These are phyloP conservation scores for Clitopilus hobsonii DNA, from an alignment of 768 basidiomycete genomes.

Conservation along the genomic window DNA sequence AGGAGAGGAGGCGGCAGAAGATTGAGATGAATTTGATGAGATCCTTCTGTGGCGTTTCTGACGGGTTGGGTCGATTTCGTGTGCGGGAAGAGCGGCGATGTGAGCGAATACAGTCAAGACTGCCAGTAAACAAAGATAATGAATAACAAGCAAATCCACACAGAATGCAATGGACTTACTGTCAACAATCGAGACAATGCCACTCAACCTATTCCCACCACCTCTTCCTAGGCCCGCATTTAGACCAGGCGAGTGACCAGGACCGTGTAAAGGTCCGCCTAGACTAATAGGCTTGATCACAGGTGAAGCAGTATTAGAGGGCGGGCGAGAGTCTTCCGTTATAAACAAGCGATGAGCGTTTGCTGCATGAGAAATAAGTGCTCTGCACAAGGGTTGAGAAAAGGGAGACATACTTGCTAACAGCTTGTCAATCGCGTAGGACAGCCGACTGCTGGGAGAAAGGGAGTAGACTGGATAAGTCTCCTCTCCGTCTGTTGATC, in stretches of 20 bases:
- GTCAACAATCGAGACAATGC: constrained; percentile 81
- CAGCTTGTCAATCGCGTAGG: constrained; percentile 74
- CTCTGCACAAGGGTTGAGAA: not conserved
- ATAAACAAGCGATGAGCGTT: constrained; percentile 79
- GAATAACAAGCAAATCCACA: not conserved
- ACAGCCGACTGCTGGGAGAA: constrained; percentile 54
- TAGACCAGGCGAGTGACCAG: not conserved
- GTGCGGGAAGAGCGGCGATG: not conserved
- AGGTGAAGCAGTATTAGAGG: constrained; percentile 11
- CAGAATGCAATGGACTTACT: constrained; percentile 37
- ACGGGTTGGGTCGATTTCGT: not conserved
- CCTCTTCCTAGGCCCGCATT: constrained; percentile 9
- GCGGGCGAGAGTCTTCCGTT: constrained; percentile 61
- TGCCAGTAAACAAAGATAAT: not conserved
- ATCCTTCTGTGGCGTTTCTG: not conserved
- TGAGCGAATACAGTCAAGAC: not conserved
- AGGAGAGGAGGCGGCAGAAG: not conserved
- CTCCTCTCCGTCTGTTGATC: constrained; percentile 76
- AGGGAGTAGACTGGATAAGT: constrained; percentile 83
- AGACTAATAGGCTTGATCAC: not conserved
- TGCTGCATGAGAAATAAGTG: constrained; percentile 35
- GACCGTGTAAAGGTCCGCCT: no score
- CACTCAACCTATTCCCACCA: constrained; percentile 48
- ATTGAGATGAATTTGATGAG: not conserved
- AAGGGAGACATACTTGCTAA: constrained; percentile 61